Conservation (phyloP, 208 protist species). For the Endotrypanum monterogeii region DNA sequence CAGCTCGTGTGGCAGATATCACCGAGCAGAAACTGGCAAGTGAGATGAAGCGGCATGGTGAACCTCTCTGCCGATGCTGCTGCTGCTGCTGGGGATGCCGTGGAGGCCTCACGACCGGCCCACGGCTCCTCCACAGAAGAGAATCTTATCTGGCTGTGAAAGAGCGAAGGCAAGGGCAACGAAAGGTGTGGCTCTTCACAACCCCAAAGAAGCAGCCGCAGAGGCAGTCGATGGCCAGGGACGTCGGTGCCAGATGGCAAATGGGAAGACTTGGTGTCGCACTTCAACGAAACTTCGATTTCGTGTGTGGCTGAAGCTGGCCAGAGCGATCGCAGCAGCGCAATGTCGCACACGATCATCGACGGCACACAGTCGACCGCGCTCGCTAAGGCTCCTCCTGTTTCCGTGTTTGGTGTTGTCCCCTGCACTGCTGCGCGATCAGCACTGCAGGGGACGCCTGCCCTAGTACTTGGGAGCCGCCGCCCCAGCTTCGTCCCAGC, state of each 20-base stretch:
- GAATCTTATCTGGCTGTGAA: neutral
- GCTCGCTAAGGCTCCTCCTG: neutral
- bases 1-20: neutral
- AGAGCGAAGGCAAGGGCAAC: neutral
- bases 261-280: neutral
- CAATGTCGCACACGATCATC: conserved; percentile 17
- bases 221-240: neutral
- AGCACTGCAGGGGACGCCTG: neutral
- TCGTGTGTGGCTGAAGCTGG: neutral
- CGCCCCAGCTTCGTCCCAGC: neutral
- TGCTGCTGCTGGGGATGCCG: neutral
- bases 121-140: neutral
- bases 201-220: conserved; percentile 7
- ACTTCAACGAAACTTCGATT: neutral
- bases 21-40: neutral
- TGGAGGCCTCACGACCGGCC: neutral
- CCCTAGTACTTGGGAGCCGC: neutral
- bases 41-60: neutral
- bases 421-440: neutral
- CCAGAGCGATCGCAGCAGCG: conserved; percentile 14
- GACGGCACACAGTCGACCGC: neutral
- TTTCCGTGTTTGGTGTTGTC: neutral
- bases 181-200: neutral
- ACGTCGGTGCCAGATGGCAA: neutral
- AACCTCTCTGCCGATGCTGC: neutral